Conservation (phyloP, 2,329 filamentous ascomycete genomes). For the Cercospora brassicicola region DNA sequence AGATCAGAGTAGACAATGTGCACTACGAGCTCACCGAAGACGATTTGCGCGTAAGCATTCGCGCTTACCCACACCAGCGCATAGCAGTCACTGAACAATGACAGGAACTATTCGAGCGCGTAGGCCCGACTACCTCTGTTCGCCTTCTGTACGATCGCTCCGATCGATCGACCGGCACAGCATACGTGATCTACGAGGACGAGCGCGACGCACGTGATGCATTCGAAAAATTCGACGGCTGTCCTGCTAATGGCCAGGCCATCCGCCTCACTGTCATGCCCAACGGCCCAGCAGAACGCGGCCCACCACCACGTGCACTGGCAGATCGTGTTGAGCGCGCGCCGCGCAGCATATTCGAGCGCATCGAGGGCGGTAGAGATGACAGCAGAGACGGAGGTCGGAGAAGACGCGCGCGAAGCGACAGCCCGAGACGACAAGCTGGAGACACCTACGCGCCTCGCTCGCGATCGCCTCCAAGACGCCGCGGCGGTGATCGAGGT, state of each 20-base stretch:
- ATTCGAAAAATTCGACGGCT: conserved; percentile 78
- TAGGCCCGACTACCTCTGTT: conserved; percentile 69
- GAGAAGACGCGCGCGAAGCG: conserved; percentile 40
- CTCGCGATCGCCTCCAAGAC: conserved; percentile 56
- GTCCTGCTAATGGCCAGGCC: conserved; percentile 80
- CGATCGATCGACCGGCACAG: conserved; percentile 81
- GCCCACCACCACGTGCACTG: conserved; percentile 25
- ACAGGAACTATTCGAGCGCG: conserved; percentile 76
- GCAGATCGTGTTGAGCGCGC: conserved; percentile 54
- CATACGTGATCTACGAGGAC: conserved; percentile 76
- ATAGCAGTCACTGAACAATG: conserved; percentile 10
- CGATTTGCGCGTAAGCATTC: conserved; percentile 69
- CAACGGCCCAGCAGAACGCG: conserved; percentile 49
- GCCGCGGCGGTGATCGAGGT: conserved; percentile 52
- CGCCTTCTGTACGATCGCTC: conserved; percentile 81
- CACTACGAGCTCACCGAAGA: conserved; percentile 88
- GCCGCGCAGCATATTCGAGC: conserved; percentile 65
- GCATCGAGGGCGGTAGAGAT: conserved; percentile 47
- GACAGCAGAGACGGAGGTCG: conserved; percentile 38
- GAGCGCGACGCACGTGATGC: conserved; percentile 71
- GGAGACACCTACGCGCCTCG: conserved; percentile 77
- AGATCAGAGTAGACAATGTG: conserved; percentile 81
- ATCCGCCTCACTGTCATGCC: conserved; percentile 71
- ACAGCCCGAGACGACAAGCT: conserved; percentile 56
- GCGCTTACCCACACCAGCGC: background rate